phyloP scores from a whole-genome alignment of 495 filamentous ascomycete species.

The Xylaria palmicola region DNA sequence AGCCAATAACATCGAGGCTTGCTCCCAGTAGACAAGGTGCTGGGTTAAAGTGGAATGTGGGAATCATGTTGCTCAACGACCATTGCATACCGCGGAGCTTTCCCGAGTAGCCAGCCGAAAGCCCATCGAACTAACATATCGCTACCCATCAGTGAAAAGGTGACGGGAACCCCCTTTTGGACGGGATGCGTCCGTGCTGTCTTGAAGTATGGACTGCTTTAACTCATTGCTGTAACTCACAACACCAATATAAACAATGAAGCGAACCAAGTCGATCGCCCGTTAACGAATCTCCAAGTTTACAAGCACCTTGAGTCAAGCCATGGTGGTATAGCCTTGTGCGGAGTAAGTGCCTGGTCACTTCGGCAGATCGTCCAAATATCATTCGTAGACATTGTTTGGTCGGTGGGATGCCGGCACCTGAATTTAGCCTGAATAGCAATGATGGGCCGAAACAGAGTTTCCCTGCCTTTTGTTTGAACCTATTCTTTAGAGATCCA shows the following conservation, averaged over 20 bases:
- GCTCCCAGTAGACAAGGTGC: not conserved
- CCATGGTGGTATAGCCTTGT: not conserved
- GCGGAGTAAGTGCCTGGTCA: not conserved
- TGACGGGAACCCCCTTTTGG: not conserved
- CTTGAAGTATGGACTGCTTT: not conserved
- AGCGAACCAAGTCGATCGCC: no score
- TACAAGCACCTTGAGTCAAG: not conserved
- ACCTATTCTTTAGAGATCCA: no score
- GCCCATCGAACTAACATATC: no score
- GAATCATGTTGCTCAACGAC: not conserved
- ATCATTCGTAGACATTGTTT: not conserved
- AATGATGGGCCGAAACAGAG: no score
- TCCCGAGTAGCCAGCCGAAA: not conserved
- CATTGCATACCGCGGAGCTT: not conserved
- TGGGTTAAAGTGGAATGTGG: slow-evolving; percentile 7
- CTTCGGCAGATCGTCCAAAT: not conserved
- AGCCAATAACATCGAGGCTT: not conserved
- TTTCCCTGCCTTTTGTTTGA: no score
- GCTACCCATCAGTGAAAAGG: no score
- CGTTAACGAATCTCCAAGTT: no score
- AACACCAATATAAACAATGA: no score
- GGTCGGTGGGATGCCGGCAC: not conserved
- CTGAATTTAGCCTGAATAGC: slow-evolving; percentile 30
- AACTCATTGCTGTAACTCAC: no score
- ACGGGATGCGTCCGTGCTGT: not conserved